Percentiles rank a stretch among this genome's conserved stretches.
These are phyloP conservation scores for Euphorbia pulcherrima DNA, from an alignment of 345 rosid genomes.

Conservation along the genomic window DNA sequence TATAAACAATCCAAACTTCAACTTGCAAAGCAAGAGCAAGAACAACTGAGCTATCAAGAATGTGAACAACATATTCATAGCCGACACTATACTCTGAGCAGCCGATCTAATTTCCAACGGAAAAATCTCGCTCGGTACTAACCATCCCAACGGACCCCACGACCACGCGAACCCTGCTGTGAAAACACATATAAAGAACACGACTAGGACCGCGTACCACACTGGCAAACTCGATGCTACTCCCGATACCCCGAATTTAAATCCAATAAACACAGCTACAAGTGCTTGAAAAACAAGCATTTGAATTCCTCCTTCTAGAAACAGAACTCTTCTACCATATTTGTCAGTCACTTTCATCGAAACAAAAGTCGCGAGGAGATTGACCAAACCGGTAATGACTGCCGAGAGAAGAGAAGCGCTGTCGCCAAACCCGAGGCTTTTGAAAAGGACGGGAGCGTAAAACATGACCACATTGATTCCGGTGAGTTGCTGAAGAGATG, in stretches of 20 bases:
- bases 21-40: slow-evolving; percentile 48
- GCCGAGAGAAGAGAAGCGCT: slow-evolving; percentile 17
- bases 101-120: slow-evolving; percentile 46
- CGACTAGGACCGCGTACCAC: slow-evolving; percentile 27
- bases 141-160: slow-evolving; percentile 62
- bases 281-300: slow-evolving; percentile 12
- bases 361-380: slow-evolving; percentile 3
- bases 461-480: slow-evolving; percentile 19
- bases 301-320: no score
- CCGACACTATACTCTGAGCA: slow-evolving; percentile 36
- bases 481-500: slow-evolving; percentile 8
- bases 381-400: slow-evolving; percentile 3
- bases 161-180: slow-evolving; percentile 59
- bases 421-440: not conserved
- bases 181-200: slow-evolving; percentile 32
- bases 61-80: no score
- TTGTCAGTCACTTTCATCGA: no score
- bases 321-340: no score
- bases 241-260: slow-evolving; percentile 9
- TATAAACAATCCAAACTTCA: no score
- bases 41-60: slow-evolving; percentile 49
- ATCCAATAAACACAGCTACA: slow-evolving; percentile 10
- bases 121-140: slow-evolving; percentile 55
- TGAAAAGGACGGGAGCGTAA: slow-evolving; percentile 19
- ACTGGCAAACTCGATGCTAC: not conserved